phyloP scores from a whole-genome alignment of 345 rosid species.

The Euphorbia pulcherrima region DNA sequence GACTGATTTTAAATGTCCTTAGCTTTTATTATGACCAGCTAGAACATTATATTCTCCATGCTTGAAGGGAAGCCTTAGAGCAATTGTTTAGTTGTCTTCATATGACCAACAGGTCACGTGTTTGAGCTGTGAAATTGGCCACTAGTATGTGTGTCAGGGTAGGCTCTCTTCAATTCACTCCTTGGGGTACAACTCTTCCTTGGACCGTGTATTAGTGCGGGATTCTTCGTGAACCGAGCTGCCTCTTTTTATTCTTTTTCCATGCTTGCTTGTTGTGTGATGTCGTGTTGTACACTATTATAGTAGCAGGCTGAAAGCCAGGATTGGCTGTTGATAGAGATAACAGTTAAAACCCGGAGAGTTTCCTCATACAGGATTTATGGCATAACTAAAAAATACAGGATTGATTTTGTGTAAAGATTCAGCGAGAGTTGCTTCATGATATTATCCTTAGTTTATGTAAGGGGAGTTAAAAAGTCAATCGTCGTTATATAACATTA shows the following conservation, averaged over 20 bases:
- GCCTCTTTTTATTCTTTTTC: neutral
- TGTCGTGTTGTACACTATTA: neutral
- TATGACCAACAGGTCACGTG: too few species aligned
- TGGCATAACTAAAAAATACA: neutral
- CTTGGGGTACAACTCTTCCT: too few species aligned
- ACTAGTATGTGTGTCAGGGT: too few species aligned
- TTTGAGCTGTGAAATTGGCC: too few species aligned
- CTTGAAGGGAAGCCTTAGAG: too few species aligned
- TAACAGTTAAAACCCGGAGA: neutral
- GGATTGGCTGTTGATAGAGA: neutral
- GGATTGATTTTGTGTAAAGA: neutral
- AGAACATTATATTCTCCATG: neutral
- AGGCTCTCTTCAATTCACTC: too few species aligned
- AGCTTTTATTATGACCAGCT: neutral
- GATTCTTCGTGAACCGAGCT: too few species aligned
- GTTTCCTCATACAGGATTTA: neutral
- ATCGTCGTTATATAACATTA: neutral
- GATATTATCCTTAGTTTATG: too few species aligned
- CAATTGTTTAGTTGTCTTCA: too few species aligned
- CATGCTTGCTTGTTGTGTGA: neutral
- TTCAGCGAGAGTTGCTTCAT: neutral
- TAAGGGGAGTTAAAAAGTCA: neutral
- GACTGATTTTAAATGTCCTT: neutral
- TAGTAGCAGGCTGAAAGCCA: slow-evolving; percentile 1
- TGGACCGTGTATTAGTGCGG: too few species aligned